Conservation (phyloP, 2,329 filamentous ascomycete genomes). For the Trichophaea hybrida region DNA sequence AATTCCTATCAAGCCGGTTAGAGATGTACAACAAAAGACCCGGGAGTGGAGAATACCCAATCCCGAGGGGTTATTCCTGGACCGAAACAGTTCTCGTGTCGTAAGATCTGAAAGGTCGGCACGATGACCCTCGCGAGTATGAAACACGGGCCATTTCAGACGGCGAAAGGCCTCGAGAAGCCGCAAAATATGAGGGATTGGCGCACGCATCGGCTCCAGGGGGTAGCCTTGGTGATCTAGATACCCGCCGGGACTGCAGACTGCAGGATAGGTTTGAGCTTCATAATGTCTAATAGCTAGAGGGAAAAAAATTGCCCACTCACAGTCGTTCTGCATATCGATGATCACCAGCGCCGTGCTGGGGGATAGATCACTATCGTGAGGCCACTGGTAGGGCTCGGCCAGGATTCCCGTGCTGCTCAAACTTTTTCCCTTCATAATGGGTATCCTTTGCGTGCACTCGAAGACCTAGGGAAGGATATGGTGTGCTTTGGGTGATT, state of each 20-base stretch:
- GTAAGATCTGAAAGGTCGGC: slow-evolving; percentile 44
- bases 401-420: slow-evolving; percentile 21
- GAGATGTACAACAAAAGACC: not conserved
- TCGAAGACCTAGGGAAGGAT: no score
- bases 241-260: slow-evolving; percentile 38
- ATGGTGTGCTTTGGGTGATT: no score
- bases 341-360: slow-evolving; percentile 40
- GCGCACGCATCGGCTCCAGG: slow-evolving; percentile 31
- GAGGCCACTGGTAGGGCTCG: slow-evolving; percentile 33
- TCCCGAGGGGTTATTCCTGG: slow-evolving; percentile 38
- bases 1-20: not conserved
- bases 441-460: no score
- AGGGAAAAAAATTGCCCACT: slow-evolving; percentile 9
- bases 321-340: slow-evolving; percentile 43
- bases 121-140: slow-evolving; percentile 42
- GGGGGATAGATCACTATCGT: slow-evolving; percentile 31
- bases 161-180: slow-evolving; percentile 35
- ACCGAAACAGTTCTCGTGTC: slow-evolving; percentile 40
- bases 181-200: slow-evolving; percentile 34
- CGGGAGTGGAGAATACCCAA: slow-evolving; percentile 36
- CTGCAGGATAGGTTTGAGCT: slow-evolving; percentile 16
- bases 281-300: not conserved
- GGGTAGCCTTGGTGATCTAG: slow-evolving; percentile 37
- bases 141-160: slow-evolving; percentile 34
- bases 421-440: not conserved